Percentiles rank a stretch among this genome's conserved stretches.
phyloP scores from a whole-genome alignment of 106 monocot species.

The Phalaenopsis aphrodite region DNA sequence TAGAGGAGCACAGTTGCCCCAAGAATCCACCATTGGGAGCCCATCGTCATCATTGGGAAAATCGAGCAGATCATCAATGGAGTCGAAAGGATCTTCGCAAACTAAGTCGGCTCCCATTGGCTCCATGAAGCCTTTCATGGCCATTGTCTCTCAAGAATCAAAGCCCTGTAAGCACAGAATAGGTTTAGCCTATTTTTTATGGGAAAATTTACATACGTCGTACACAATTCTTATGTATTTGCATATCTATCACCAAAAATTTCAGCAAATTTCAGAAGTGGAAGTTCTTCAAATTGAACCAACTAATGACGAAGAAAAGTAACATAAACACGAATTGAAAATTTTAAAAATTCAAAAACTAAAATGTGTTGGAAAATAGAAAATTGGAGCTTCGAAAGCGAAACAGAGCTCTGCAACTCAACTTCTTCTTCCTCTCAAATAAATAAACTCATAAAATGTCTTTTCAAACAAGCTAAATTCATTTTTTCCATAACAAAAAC shows the following conservation, averaged over 20 bases:
- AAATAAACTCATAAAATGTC: neutral
- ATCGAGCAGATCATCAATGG: conserved; percentile 50
- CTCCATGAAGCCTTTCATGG: conserved; percentile 6
- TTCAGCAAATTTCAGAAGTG: neutral
- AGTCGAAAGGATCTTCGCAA: conserved; percentile 37
- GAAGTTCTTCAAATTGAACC: neutral
- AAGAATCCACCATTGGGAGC: conserved; percentile 12
- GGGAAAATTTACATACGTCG: no score
- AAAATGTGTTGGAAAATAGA: neutral
- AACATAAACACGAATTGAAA: no score
- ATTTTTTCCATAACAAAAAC: no score
- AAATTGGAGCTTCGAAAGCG: neutral
- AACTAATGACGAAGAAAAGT: neutral
- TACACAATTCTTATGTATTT: no score
- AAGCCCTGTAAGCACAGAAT: neutral
- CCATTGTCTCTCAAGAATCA: neutral
- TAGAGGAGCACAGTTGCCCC: neutral
- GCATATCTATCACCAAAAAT: neutral
- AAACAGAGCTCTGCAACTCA: neutral
- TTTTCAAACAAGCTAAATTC: no score
- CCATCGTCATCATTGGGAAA: conserved; percentile 34
- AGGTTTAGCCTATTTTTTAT: neutral
- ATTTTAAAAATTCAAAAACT: no score
- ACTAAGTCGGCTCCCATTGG: conserved; percentile 4
- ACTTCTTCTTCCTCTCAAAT: neutral